Conservation (phyloP, 129 eudicot genomes). For the Flaveria ramosissima region DNA sequence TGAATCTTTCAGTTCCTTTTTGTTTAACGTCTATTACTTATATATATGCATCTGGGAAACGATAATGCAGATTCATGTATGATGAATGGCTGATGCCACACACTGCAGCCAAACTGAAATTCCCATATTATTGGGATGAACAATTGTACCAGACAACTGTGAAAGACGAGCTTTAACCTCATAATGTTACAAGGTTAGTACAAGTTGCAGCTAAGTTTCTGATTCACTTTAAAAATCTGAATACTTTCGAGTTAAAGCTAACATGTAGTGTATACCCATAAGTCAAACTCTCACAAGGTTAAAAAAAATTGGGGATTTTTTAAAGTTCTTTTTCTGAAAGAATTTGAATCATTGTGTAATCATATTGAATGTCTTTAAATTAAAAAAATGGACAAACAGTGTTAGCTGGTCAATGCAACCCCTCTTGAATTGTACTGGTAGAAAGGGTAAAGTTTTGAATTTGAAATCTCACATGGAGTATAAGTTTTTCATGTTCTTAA, state of each 20-base stretch:
- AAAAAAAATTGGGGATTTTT: too few relatives aligned
- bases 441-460: not conserved
- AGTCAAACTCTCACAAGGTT: not conserved
- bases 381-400: not conserved
- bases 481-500: not conserved
- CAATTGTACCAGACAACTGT: constrained; percentile 43
- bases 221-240: not conserved
- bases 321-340: not conserved
- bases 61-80: constrained; percentile 69
- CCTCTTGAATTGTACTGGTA: not conserved
- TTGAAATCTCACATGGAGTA: not conserved
- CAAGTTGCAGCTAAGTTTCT: not conserved
- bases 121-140: constrained; percentile 80
- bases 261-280: not conserved
- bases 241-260: not conserved
- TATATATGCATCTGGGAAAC: constrained; percentile 6
- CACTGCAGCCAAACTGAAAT: constrained; percentile 68
- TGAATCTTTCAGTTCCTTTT: not conserved
- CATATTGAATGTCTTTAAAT: not conserved
- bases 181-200: constrained; percentile 4
- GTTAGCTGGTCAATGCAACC: not conserved
- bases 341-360: not conserved
- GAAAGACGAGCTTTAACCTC: constrained; percentile 68
- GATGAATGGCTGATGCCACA: constrained; percentile 91
- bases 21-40: not conserved